Evolutionary conservation across 345 rosid genomes (phyloP), one percentile per base, ranked within the genome.

Genomic region (Hirschfeldia incana): DNA sequence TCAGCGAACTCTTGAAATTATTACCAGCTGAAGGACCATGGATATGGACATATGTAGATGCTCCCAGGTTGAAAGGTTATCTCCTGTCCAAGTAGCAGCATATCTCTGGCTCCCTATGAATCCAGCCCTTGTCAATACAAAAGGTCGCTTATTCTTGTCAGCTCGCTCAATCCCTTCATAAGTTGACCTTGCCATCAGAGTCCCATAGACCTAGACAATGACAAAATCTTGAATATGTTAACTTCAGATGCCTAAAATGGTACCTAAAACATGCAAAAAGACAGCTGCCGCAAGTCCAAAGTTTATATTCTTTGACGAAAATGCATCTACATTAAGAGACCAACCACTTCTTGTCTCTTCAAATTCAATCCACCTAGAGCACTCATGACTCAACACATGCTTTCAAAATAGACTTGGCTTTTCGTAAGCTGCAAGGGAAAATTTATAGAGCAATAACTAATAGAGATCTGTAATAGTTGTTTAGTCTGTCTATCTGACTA

Each of bases 51-150:
- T 90, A 81, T 90, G 97, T 57, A 92, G 82, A 80, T 94, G 97
- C 83, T 94, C 92, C 98, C 98, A 90, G 33, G 76, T 92, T 77
- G 98, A 94, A 75, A 90, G 89, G 79, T 94, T 94, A 86, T 94
- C 98, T 77, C 97, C 94, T 0, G 97, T 90, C 98, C 98, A 92
- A 28, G 94, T 92, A 30, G 98, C 97, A 66, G 94, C 97, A 85
- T 88, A 88, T 78, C 89, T 89, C 77, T 94, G 97, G 72, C 94
- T 90, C 73, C 97, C 97, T 62, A 88, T 76, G 67, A 90, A 94
- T 83, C 98, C 97, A 84, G 98, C 98, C 71, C 97, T 88, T n/a
- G 98, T 90, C 73, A 94, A 90, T 65, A 94, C 98, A 81, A 94
- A 94, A 28, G 98, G 97, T 34, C 94, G 91, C 84, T 88, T 92